Base-by-base conservation (phyloP, 208 protist genomes). In the Acanthamoeba royreba region DNA sequence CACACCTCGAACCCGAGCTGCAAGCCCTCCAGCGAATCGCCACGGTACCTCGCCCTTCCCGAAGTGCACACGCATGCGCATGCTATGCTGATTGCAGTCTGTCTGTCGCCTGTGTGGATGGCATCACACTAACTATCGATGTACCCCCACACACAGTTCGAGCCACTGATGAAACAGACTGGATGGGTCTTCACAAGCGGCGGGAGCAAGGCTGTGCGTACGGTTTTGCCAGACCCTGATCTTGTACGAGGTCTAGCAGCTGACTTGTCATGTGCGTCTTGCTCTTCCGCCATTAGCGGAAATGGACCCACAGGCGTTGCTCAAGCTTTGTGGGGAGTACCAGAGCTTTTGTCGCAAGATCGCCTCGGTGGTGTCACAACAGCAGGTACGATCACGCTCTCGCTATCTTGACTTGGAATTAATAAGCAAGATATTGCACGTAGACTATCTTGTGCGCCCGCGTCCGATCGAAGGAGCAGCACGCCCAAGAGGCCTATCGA, bases 301-400 rank as follows among this genome's bases (percentile, higher is more conserved):
- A 25, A 89, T 89, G 81, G 33, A 89, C 52, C 81, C 81, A 25
- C 81, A 89, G 52, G 49, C 81, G 2, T 47, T 89, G 17, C 52
- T 89, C 35, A 53, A 19, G 52, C 81, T 89, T 17, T 89, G 81
- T 31, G 81, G 81, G n/a, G 81, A 89, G 47, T 89, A 89, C 46
- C 81, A 89, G 81, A 89, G 81, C 81, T 89, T 89, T 40, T 89
- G 81, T 28, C 45, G 81, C 49, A 89, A 63, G 52, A 89, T 63
- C 52, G 35, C 81, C 28, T 28, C 81, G 0, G 81, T 89, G 25
- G 49, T 89, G n/a, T 66, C 81, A 17, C 49, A 55, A 61, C 81
- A 89, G 52, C 81, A 89, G 81, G 81, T 89, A 22, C 33, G 43
- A 22, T 86, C 38, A 15, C n/a, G 35, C 74, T 53, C 13, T 43